Percentiles rank a stretch among this genome's conserved stretches.
phyloP scores from a whole-genome alignment of 2,329 filamentous ascomycete genomes.

The Talaromyces marneffei region DNA sequence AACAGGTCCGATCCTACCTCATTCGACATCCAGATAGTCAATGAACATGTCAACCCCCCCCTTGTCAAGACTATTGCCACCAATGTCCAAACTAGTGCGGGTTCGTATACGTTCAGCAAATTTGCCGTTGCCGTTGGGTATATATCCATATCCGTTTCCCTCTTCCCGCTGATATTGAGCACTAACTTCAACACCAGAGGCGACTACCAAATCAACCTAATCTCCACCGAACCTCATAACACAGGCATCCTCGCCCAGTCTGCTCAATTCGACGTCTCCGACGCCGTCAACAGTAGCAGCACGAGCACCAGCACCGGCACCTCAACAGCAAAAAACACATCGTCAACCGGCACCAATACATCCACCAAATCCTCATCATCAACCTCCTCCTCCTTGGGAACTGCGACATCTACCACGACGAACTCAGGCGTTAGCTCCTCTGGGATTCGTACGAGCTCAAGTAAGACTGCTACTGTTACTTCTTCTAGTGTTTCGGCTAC shows the following conservation, averaged over 20 bases:
- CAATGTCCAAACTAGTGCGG: constrained; percentile 31
- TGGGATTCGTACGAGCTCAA: constrained; percentile 19
- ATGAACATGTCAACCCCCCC: constrained; percentile 33
- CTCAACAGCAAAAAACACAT: constrained; percentile 7
- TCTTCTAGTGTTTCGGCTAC: constrained; percentile 15
- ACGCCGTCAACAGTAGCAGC: constrained; percentile 5
- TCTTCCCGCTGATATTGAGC: background rate
- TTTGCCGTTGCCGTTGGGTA: constrained; percentile 17
- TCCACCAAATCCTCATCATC: constrained; percentile 11
- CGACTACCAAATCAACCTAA: constrained; percentile 41
- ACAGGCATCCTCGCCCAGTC: constrained; percentile 41
- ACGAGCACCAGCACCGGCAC: constrained; percentile 11
- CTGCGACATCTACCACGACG: constrained; percentile 16
- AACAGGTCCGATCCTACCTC: constrained; percentile 35
- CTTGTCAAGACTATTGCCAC: constrained; percentile 29
- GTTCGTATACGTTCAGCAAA: constrained; percentile 32
- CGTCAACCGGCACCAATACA: constrained; percentile 19
- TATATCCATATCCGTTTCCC: background rate
- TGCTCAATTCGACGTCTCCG: constrained; percentile 26
- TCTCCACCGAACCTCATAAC: constrained; percentile 28
- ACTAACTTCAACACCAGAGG: constrained; percentile 18
- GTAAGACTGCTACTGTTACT: constrained; percentile 16
- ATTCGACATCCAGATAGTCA: constrained; percentile 40
- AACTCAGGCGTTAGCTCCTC: constrained; percentile 16
- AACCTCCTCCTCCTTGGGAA: constrained; percentile 19